phyloP scores from a whole-genome alignment of 1,284 basidiomycete genomes.

The Microstroma glucosiphilum region DNA sequence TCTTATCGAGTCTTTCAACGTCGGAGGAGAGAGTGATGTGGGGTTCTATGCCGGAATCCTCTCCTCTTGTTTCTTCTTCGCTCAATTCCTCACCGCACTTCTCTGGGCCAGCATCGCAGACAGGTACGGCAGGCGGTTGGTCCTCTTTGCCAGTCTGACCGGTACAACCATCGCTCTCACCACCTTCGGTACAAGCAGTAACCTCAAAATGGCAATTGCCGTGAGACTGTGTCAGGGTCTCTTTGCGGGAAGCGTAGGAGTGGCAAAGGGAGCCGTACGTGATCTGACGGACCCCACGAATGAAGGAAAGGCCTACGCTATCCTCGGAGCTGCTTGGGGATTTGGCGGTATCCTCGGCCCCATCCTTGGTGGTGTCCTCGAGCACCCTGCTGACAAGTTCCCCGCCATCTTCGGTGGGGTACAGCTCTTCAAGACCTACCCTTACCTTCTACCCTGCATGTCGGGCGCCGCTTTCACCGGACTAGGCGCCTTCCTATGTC shows the following conservation, averaged over 20 bases:
- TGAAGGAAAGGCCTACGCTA: conserved; percentile 86
- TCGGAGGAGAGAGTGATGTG: conserved; percentile 44
- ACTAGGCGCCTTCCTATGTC: conserved; percentile 71
- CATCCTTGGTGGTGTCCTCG: conserved; percentile 62
- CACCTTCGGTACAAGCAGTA: conserved; percentile 73
- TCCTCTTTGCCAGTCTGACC: conserved; percentile 75
- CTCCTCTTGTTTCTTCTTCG: conserved; percentile 52
- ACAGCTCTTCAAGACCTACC: conserved; percentile 69
- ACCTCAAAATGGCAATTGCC: conserved; percentile 63
- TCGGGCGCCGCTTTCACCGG: conserved; percentile 38
- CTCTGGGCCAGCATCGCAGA: conserved; percentile 89
- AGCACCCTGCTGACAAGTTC: conserved; percentile 71
- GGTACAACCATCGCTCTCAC: conserved; percentile 72
- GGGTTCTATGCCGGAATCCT: conserved; percentile 50
- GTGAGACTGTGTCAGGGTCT: conserved; percentile 88
- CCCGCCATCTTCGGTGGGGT: conserved; percentile 62
- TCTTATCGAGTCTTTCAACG: conserved; percentile 45
- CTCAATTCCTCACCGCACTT: conserved; percentile 72
- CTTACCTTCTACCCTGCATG: conserved; percentile 80
- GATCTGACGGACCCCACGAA: conserved; percentile 83
- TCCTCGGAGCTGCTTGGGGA: conserved; percentile 92
- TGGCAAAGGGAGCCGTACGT: conserved; percentile 73
- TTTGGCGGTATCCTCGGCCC: conserved; percentile 73
- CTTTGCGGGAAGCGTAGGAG: conserved; percentile 89
- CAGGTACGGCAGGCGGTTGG: conserved; percentile 76